A percentile compares a stretch with the other conserved stretches of the same genome.
Conservation (phyloP, 2,329 filamentous ascomycete species). For the Colletotrichum sp. region DNA sequence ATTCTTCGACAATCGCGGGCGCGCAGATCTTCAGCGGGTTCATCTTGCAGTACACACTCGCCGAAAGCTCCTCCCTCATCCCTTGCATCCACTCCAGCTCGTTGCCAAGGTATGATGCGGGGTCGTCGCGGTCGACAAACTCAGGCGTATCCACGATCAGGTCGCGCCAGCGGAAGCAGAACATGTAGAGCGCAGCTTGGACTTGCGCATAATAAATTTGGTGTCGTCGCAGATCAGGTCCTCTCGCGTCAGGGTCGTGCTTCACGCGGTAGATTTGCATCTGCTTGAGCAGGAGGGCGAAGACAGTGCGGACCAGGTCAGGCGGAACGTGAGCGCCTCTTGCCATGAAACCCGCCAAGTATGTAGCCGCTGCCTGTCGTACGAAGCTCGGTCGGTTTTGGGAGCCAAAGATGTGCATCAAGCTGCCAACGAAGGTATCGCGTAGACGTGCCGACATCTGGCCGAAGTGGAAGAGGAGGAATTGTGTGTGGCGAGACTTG, state of each 20-base stretch:
- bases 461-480: constrained; percentile 93
- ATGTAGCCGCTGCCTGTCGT: constrained; percentile 81
- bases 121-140: constrained; percentile 66
- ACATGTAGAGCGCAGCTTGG: constrained; percentile 93
- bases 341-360: constrained; percentile 93
- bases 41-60: constrained; percentile 84
- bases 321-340: constrained; percentile 82
- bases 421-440: constrained; percentile 81
- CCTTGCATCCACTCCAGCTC: constrained; percentile 81
- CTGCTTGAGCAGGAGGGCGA: constrained; percentile 78
- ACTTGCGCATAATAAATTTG: constrained; percentile 85
- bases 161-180: constrained; percentile 97
- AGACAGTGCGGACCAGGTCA: constrained; percentile 80
- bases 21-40: constrained; percentile 97
- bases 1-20: constrained; percentile 87
- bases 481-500: constrained; percentile 92
- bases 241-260: constrained; percentile 77
- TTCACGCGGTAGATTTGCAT: constrained; percentile 76
- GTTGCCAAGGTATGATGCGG: constrained; percentile 65
- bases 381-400: constrained; percentile 55
- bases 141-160: constrained; percentile 70
- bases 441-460: constrained; percentile 81
- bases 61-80: constrained; percentile 75
- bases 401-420: constrained; percentile 61
- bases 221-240: constrained; percentile 85